Conservation (phyloP, 2,329 filamentous ascomycete genomes). For the Colletotrichum musicola region DNA sequence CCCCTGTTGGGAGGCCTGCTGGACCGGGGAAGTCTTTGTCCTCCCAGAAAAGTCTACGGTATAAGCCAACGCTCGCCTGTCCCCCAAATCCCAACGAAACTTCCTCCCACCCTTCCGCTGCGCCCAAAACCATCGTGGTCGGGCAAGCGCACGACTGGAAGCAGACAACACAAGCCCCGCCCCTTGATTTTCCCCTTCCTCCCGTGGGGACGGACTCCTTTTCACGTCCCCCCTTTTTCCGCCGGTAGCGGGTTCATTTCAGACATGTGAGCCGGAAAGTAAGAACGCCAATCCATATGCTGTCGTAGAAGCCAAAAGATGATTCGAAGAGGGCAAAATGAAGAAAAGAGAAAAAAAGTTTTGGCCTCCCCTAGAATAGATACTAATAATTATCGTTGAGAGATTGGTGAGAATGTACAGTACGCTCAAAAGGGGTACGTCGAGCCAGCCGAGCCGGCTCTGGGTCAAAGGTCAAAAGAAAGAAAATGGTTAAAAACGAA, state of each 20-base stretch:
- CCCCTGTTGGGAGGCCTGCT: no score
- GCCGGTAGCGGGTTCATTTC: conserved; percentile 10
- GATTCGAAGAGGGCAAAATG: neutral
- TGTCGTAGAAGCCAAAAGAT: conserved; percentile 25
- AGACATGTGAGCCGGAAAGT: neutral
- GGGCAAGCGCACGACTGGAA: neutral
- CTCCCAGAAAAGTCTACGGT: no score
- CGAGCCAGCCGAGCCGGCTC: conserved; percentile 19
- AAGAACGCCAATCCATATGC: conserved; percentile 38
- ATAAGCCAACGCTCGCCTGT: conserved; percentile 23
- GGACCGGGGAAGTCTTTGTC: no score
- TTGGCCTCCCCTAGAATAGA: conserved; percentile 7
- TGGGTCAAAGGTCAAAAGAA: conserved; percentile 7
- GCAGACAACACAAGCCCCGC: no score
- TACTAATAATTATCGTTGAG: conserved; percentile 36
- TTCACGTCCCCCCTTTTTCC: neutral
- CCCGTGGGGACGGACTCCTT: no score
- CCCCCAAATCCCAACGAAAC: neutral
- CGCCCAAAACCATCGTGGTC: conserved; percentile 1
- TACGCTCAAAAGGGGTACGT: conserved; percentile 27
- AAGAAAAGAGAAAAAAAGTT: neutral
- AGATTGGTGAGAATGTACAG: conserved; percentile 38
- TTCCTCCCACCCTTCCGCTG: conserved; percentile 9
- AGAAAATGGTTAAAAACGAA: neutral
- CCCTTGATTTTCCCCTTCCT: neutral